These are phyloP conservation scores for Samsoniella hepiali DNA, from an alignment of 2,329 filamentous ascomycete species.

Conservation along the genomic window DNA sequence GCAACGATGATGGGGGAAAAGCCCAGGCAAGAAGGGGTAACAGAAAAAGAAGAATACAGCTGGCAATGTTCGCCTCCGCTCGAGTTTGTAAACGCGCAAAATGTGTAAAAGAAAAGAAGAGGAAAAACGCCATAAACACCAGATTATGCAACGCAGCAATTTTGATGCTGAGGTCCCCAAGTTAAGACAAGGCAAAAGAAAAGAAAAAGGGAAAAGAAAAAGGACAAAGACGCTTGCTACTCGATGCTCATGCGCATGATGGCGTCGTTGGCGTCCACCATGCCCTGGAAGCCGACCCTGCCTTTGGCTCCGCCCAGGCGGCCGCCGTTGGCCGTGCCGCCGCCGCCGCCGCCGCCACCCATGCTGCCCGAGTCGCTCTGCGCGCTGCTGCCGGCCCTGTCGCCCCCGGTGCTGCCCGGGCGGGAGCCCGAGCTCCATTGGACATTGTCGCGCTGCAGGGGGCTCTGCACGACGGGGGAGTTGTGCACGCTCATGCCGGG, in stretches of 20 bases:
- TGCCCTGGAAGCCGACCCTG: conserved; percentile 79
- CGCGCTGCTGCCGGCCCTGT: conserved; percentile 49
- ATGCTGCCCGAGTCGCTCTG: conserved; percentile 49
- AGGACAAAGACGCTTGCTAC: conserved; percentile 37
- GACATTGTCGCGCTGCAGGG: conserved; percentile 66
- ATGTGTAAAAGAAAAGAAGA: neutral
- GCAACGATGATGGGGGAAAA: too few relatives aligned
- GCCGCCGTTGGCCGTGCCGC: conserved; percentile 33
- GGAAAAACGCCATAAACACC: conserved; percentile 12
- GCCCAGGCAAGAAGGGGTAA: too few relatives aligned
- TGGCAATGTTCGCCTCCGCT: too few relatives aligned
- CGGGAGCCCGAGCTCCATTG: conserved; percentile 78
- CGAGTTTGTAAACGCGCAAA: neutral
- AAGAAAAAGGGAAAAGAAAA: neutral
- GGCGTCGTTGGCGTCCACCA: conserved; percentile 93
- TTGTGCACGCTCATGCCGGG: conserved; percentile 89
- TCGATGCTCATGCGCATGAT: conserved; percentile 98
- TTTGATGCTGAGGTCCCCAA: neutral
- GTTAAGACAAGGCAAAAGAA: neutral
- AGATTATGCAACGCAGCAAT: conserved; percentile 15
- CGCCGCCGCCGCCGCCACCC: conserved; percentile 27
- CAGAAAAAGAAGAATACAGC: neutral
- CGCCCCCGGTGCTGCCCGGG: conserved; percentile 59
- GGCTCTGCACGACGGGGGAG: conserved; percentile 82
- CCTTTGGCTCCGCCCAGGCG: conserved; percentile 51